Evolutionary conservation across 2,329 filamentous ascomycete species (phyloP), one percentile per base, ranked within the genome.

Genomic region (Bertia moriformis): DNA sequence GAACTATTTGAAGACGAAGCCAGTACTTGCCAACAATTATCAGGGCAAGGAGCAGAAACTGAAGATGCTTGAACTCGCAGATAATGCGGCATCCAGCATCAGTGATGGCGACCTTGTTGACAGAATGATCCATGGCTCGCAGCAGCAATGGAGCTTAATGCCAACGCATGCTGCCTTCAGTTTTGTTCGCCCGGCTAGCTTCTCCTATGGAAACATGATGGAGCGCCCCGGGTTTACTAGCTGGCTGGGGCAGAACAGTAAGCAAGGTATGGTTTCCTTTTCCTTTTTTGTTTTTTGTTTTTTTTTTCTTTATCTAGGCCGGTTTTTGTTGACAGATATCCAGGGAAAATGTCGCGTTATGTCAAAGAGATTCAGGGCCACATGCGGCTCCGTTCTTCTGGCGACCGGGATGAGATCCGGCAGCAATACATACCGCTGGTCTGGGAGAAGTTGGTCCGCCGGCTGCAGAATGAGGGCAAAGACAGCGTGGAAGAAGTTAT

Each of bases 121-220:
- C 53, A 66, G 76, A 29, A 83, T 84, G 78, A 84, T 85, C 40
- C 80, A 84, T 53, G 80, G 79, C 36, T 76, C 74, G 22, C 79
- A 85, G 49, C 80, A 84, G 49, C 80, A 84, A 49, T 85, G 80
- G 80, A 78, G 74, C 52, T 57, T 85, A 41, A 84, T 85, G 80
- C 80, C 80, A 14, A 71, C 74, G 2, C 80, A 85, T 58, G 80
- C 78, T 17, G 69, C 82, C 32, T 83, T 84, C 59, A 82, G 77
- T 47, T 82, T 83, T 48, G 79, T 85, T 18, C 63, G 73, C 20
- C 80, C 80, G 4, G 75, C 80, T 12, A 81, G 75, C 50, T 83
- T 73, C 49, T 61, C 77, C 4, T 69, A 74, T 45, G 80, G 80
- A 29, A 71, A 69, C 40, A 68, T 79, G 49, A 60, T 61, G 41